Evolutionary conservation across 2,329 filamentous ascomycete genomes (phyloP), one percentile per base, ranked within the genome.

Genomic region (Clarireedia hainanense): DNA sequence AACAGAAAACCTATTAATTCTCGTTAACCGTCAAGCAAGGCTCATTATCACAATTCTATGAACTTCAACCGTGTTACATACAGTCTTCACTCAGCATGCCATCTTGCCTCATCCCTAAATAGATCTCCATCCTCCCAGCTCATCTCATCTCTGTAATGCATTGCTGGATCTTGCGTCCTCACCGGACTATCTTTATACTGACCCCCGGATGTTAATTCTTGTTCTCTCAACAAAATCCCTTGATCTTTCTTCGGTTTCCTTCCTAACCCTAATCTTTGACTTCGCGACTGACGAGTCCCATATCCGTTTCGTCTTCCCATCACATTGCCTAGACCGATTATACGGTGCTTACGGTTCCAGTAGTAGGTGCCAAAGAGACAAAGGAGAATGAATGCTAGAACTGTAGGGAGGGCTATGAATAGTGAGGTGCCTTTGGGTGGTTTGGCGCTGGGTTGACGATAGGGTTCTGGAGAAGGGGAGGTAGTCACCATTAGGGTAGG

Each of bases 261-360:
- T 5, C 60, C 55, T 36, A 64, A 36, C 6, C 67, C 64, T 40
- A 69, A 27, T 47, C 66, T 63, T 55, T 67, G 62, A n/a, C 55
- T 56, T 17, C 57, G 57, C 2, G 65, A 67, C 53, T 67, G 64
- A 2, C 64, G 55, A 27, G 58, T 58, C n/a, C 65, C 64, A 47
- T 68, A 68, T 42, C 65, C 65, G 4, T 56, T 61, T 7, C 61
- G 47, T 17, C 66, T 58, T 24, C 67, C 64, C 65, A 68, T 67
- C 3, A 67, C 57, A 57, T 64, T 68, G 7, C 67, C 65, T 37
- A 68, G 56, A 12, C 64, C 66, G 43, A 67, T 68, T 6, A 50
- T 60, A 24, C 63, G 56, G 6, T 56, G 56, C n/a, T 65, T 64
- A n/a, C 61, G 58, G 48, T 69, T 67, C 34, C 60, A 57, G 45